phyloP scores from a whole-genome alignment of 768 basidiomycete genomes.

The Serendipita indica region DNA sequence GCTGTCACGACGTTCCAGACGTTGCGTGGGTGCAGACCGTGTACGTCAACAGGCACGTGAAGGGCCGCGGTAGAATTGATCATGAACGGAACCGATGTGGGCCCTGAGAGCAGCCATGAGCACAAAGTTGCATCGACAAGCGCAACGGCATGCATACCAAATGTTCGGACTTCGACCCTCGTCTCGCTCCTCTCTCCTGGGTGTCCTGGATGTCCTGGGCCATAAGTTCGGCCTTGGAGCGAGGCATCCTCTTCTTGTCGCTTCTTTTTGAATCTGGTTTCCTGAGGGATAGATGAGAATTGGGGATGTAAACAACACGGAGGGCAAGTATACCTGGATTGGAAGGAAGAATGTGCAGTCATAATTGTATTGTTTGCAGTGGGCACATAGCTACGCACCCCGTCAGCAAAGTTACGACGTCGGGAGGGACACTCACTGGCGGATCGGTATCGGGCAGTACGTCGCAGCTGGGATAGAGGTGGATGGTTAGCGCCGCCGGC shows the following conservation, averaged over 20 bases:
- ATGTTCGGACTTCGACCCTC: constrained; percentile 46
- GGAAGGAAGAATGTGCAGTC: constrained; percentile 97
- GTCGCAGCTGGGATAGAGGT: constrained; percentile 46
- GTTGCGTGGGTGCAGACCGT: constrained; percentile 56
- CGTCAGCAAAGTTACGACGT: too few relatives aligned
- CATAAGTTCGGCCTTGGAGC: neutral
- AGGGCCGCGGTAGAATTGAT: constrained; percentile 82
- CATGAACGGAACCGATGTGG: constrained; percentile 73
- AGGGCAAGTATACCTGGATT: too few relatives aligned
- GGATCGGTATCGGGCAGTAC: constrained; percentile 65
- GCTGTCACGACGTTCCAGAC: constrained; percentile 63
- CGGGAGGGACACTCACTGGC: too few relatives aligned
- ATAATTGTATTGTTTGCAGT: constrained; percentile 86
- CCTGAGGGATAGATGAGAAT: too few relatives aligned
- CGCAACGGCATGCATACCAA: constrained; percentile 27
- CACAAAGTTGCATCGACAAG: constrained; percentile 15
- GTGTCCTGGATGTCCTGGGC: too few relatives aligned
- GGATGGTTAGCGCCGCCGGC: constrained; percentile 9
- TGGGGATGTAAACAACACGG: too few relatives aligned
- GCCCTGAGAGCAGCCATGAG: constrained; percentile 48
- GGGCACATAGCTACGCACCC: constrained; percentile 76
- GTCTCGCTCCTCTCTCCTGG: constrained; percentile 7
- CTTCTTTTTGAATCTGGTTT: constrained; percentile 98
- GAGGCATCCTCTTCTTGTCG: constrained; percentile 57
- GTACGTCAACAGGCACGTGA: constrained; percentile 69